Base-by-base conservation (phyloP, 2,329 filamentous ascomycete species). In the Botrytis tulipae region DNA sequence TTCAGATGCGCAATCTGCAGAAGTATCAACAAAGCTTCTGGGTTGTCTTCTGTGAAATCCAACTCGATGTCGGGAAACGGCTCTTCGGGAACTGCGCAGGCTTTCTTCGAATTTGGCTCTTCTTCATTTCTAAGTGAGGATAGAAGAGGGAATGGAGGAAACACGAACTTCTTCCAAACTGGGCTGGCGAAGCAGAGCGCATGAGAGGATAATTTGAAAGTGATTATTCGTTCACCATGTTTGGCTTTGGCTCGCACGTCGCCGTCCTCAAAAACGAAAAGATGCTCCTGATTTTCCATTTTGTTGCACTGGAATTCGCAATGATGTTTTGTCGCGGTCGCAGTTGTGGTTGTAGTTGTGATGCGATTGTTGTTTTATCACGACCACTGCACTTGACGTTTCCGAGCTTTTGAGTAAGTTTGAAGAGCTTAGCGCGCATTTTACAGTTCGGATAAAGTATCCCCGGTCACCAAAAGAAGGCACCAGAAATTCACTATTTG, bases 391-490 rank as follows among this genome's bases (percentile, higher is more conserved):
- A 4, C n/a, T 57, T 8, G 14, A 57, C 6, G n/a, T 54, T 54
- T n/a, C 12, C n/a, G 12, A n/a, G 48, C 51, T 18, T 9, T 3
- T 4, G 7, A 18, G 14, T 16, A 54, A 29, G n/a, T 18, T 29
- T 18, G 16, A 29, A 6, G 29, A 54, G n/a, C 51, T 54, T 54
- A 54, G 51, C n/a, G 51, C 7, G 14, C 51, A 29, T 18, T 32
- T 8, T 3, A n/a, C n/a, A 57, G 14, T 6, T 57, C 51, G n/a
- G 51, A 18, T 29, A 18, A 29, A 29, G 0, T 18, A 29, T 18
- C 1, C 7, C 51, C 51, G 14, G 3, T 14, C 7, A 29, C 8
- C 0, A 3, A 9, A 16, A 18, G 3, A 4, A 29, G 51, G 18
- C 3, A 2, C 6, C 7, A 18, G 3, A 9, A 8, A 57, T 57